Base-by-base conservation (phyloP, 2,329 filamentous ascomycete species). In the Hypoxylon sp. region DNA sequence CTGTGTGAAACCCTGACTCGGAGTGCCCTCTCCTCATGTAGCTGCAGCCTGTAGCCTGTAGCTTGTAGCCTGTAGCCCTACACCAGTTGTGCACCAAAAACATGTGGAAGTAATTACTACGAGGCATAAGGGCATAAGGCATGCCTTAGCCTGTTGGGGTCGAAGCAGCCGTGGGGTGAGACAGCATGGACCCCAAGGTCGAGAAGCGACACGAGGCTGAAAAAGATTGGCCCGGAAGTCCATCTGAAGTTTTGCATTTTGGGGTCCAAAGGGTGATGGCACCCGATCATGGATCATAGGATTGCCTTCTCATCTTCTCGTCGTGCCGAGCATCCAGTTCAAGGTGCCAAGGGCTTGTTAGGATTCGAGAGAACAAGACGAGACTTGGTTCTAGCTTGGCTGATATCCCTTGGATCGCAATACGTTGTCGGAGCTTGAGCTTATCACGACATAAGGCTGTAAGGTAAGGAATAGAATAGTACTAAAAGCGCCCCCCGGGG, bases 221-320 rank as follows among this genome's bases (percentile, higher is more conserved):
- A 62, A 59, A 56, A 64, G 65, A 65, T 68, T 68, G 65, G 65
- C 24, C 32, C 62, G 56, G 58, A 63, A 44, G 22, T 55, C 59
- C 55, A 59, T 57, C 47, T 55, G 55, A 43, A 55, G 41, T 58
- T 49, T 59, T 47, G 30, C 51, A 56, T 22, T 10, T 63, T 69
- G 70, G 71, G 69, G 71, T 71, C 71, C 67, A 65, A 68, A 65
- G 70, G 68, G 68, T 67, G 30, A 61, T 37, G 47, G 61, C 62
- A 51, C 56, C 64, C 56, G 64, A 64, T 64, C 63, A 53, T 43
- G 62, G n/a, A n/a, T n/a, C n/a, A 57, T 39, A 39, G 3, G 37
- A 41, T 41, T 53, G 43, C 19, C 32, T 46, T 43, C 48, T 48
- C 24, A 6, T 13, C 20, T 30, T 62, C 22, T 34, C 24, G 13